A percentile compares a stretch with the other conserved stretches of the same genome.
phyloP scores from a whole-genome alignment of 2,329 filamentous ascomycete genomes.

The Neospermospora avenae region DNA sequence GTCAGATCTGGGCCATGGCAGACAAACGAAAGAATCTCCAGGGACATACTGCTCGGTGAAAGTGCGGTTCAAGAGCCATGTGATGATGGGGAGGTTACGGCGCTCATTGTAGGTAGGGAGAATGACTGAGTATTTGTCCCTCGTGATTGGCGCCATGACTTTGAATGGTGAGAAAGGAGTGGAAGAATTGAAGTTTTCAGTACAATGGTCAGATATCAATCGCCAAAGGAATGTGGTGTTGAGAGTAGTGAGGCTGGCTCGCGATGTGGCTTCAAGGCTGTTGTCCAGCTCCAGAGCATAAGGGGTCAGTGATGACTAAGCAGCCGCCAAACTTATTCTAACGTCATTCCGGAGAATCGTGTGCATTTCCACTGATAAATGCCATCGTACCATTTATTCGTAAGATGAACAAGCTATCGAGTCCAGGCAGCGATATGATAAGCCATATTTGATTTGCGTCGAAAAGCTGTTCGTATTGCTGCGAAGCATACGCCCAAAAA shows the following conservation, averaged over 20 bases:
- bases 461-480: background rate
- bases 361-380: no score
- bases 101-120: conserved; percentile 99
- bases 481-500: background rate
- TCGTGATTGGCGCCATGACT: conserved; percentile 33
- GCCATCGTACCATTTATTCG: no score
- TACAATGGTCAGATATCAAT: conserved; percentile 1
- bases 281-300: background rate
- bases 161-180: conserved; percentile 5
- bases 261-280: conserved; percentile 13
- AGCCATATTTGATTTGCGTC: background rate
- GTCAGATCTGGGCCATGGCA: background rate
- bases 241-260: background rate
- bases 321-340: background rate
- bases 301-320: conserved; percentile 1
- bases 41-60: conserved; percentile 77
- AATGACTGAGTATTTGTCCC: conserved; percentile 93
- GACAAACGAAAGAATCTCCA: background rate
- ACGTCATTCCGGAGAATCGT: background rate
- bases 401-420: background rate
- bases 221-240: conserved; percentile 17
- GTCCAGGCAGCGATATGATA: no score
- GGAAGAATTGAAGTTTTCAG: conserved; percentile 11
- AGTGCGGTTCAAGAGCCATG: conserved; percentile 88
- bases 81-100: conserved; percentile 91